Base-by-base conservation (phyloP, 2,329 filamentous ascomycete species). In the Paraphoma sp. region DNA sequence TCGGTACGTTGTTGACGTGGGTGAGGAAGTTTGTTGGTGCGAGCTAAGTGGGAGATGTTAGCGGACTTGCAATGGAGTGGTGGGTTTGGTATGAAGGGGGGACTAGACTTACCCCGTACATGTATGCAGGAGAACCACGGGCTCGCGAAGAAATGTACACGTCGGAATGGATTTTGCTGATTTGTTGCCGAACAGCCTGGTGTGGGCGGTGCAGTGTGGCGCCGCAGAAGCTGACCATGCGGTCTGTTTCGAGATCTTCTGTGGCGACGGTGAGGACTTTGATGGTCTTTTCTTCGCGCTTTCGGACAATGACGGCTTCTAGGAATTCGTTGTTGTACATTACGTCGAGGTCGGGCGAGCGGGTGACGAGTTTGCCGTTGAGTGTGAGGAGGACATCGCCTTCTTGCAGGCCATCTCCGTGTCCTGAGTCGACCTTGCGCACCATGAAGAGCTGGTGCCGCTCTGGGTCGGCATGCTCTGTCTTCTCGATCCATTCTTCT, bases 391-490 rank as follows among this genome's bases (percentile, higher is more conserved):
- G 88, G 50, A 99, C 89, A 73, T 99, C 95, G 48, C 93, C 93
- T 79, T 99, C 96, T 30, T 91, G 83, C 14, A 99, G 84, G 14
- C 88, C 86, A 47, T 84, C 82, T n/a, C 78, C 78, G 68, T 75
- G 84, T 18, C 86, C 86, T 45, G 87, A 88, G 67, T 89, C 82
- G 58, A 96, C 89, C 80, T 99, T 99, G 69, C 92, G 90, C 30
- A 99, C 92, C 91, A 99, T 97, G 82, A 99, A 99, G 38, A 99
- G 86, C 79, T 99, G 95, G 73, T 99, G 95, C 55, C 93, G 91
- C 48, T 95, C 89, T 40, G 92, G 90, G 76, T 99, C 97, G 60
- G 92, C 92, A 63, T 88, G 83, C 51, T 95, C 89, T 2, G 97
- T 94, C 76, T 92, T 90, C 67, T 91, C 85, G 68, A 99, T 97